Evolutionary conservation across 2,329 filamentous ascomycete species (phyloP).

Genomic region (Alternaria consortialis): DNA sequence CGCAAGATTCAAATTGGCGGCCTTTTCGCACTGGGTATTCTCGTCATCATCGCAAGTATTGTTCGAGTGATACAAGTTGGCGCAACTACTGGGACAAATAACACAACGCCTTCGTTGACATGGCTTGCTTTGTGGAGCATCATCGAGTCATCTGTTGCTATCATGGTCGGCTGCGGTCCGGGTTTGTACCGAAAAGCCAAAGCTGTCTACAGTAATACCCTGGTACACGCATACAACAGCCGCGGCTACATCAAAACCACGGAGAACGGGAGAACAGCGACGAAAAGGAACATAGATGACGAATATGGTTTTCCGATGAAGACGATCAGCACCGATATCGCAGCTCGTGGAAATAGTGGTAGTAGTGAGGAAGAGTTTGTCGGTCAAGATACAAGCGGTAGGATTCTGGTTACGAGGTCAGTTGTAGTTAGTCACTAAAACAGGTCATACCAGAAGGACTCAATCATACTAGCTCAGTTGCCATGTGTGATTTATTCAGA

Average conservation of each 20-base stretch:
- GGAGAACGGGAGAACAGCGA: background rate
- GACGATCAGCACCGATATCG: background rate
- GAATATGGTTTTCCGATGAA: background rate
- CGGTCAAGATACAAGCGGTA: background rate
- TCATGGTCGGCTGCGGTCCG: slow-evolving; percentile 33
- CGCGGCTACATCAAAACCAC: background rate
- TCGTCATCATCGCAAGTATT: slow-evolving; percentile 28
- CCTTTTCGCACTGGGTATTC: slow-evolving; percentile 29
- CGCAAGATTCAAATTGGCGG: slow-evolving; percentile 36
- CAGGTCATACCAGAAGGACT: background rate
- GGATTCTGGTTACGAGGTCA: background rate
- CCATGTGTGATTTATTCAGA: too few relatives aligned
- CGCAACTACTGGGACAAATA: slow-evolving; percentile 23
- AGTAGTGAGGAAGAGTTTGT: background rate
- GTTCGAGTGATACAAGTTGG: slow-evolving; percentile 44
- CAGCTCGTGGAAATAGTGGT: background rate
- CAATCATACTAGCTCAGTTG: too few relatives aligned
- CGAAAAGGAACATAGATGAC: background rate
- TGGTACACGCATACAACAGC: background rate
- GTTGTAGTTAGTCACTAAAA: background rate
- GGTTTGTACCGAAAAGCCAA: background rate
- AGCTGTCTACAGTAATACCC: background rate
- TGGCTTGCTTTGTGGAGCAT: slow-evolving; percentile 50
- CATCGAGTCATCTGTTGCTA: slow-evolving; percentile 44
- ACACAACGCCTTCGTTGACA: slow-evolving; percentile 31